Evolutionary conservation across 257 asterid species (phyloP).

Genomic region (Solanum verrucosum): DNA sequence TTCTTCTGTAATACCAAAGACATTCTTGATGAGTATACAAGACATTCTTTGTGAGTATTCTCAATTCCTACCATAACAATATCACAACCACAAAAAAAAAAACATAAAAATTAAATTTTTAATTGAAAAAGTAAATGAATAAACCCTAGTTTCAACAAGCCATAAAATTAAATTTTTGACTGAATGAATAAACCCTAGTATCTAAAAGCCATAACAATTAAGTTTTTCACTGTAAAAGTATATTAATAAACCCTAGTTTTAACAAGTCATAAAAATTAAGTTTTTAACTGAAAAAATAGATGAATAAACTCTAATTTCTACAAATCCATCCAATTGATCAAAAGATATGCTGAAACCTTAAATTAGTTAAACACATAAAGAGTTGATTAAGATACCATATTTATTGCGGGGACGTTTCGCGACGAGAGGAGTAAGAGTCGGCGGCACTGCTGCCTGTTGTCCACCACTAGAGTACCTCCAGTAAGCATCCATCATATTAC

Average conservation of each 20-base stretch:
- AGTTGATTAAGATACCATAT: neutral
- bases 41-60: neutral
- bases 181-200: too few species aligned
- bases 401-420: neutral
- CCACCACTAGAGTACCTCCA: neutral
- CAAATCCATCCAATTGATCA: neutral
- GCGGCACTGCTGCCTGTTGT: neutral
- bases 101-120: too few species aligned
- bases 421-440: neutral
- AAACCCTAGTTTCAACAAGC: too few species aligned
- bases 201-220: too few species aligned
- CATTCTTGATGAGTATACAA: too few species aligned
- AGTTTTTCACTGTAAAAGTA: too few species aligned
- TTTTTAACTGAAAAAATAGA: neutral
- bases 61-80: neutral
- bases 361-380: neutral
- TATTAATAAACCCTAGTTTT: too few species aligned
- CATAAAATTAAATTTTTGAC: too few species aligned
- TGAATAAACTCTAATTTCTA: neutral
- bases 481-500: neutral
- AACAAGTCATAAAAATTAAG: neutral
- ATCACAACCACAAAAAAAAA: neutral
- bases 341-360: neutral
- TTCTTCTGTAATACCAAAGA: neutral
- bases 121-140: too few species aligned